Evolutionary conservation across 2,329 filamentous ascomycete genomes (phyloP), one percentile per base, ranked within the genome.

Genomic region (Fusarium marasasianum): DNA sequence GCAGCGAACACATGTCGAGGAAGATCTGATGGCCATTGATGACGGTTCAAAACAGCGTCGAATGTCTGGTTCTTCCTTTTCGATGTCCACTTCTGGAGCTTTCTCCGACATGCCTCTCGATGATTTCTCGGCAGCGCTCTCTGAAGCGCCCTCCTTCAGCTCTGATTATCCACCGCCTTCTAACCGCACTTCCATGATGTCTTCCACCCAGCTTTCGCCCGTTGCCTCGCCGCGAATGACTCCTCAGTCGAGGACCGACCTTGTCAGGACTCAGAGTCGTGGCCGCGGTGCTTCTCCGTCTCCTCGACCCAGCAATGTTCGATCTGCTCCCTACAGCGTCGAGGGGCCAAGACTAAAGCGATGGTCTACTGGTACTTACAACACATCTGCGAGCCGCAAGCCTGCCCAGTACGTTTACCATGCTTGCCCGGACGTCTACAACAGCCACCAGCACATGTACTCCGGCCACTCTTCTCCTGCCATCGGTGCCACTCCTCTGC

Each of bases 321-420:
- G 92, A 70, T 89, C 92, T 45, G 91, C 90, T 24, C 93, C 93
- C 2, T 94, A 94, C 82, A 91, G 85, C 57, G 86, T 94, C 57
- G 92, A 94, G 51, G 88, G 87, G 59, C 86, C 86, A 51, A 88
- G 91, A 71, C 90, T 87, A 79, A 94, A 94, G 85, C 87, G 93
- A 74, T 95, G 93, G 92, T 94, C 93, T 26, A 94, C 93, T 8
- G 92, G 92, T 20, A 93, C 91, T 8, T 94, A 92, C 68, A 91
- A 88, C 26, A 88, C 90, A 4, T 81, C 85, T 26, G 85, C 86
- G 31, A 89, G 83, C 77, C 84, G 88, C 63, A 86, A 91, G 38
- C 86, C 88, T 33, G 87, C 90, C 38, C 87, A 91, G 5, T 90
- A 91, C 73, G 86, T 91, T 48, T 91, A 91, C 80, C 88, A 92